These are phyloP conservation scores for Salix dunnii DNA, from an alignment of 345 rosid genomes.

Conservation along the genomic window DNA sequence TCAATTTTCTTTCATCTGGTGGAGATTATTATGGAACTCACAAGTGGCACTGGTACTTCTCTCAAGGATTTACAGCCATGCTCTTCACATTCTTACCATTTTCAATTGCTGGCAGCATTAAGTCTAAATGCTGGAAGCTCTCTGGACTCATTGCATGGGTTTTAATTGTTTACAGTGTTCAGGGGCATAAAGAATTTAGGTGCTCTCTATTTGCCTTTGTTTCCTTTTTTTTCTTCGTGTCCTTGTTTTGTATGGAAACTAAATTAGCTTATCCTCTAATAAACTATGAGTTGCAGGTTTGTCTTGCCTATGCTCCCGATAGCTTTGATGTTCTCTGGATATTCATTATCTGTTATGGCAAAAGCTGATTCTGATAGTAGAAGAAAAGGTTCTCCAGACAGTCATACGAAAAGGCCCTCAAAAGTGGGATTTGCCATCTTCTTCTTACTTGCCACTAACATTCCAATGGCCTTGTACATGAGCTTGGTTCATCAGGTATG, in stretches of 20 bases:
- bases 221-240: neutral
- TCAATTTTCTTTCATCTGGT: constrained; percentile 94
- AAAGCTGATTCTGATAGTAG: constrained; percentile 28
- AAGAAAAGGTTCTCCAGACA: constrained; percentile 35
- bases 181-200: constrained; percentile 88
- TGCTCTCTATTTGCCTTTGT: neutral
- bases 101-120: constrained; percentile 53
- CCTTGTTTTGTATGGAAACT: neutral
- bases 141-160: constrained; percentile 82
- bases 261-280: constrained; percentile 25
- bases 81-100: constrained; percentile 79
- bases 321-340: constrained; percentile 83
- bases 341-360: constrained; percentile 55
- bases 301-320: constrained; percentile 91
- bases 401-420: constrained; percentile 35
- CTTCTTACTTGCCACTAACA: constrained; percentile 75
- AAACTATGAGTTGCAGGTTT: constrained; percentile 55
- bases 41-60: constrained; percentile 97
- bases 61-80: constrained; percentile 87
- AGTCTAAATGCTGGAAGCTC: constrained; percentile 60
- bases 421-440: constrained; percentile 46
- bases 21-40: constrained; percentile 97
- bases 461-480: constrained; percentile 89
- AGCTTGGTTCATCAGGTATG: constrained; percentile 84
- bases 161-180: constrained; percentile 61